Conservation (phyloP, 2,329 filamentous ascomycete species). For the Trichothecium roseum region DNA sequence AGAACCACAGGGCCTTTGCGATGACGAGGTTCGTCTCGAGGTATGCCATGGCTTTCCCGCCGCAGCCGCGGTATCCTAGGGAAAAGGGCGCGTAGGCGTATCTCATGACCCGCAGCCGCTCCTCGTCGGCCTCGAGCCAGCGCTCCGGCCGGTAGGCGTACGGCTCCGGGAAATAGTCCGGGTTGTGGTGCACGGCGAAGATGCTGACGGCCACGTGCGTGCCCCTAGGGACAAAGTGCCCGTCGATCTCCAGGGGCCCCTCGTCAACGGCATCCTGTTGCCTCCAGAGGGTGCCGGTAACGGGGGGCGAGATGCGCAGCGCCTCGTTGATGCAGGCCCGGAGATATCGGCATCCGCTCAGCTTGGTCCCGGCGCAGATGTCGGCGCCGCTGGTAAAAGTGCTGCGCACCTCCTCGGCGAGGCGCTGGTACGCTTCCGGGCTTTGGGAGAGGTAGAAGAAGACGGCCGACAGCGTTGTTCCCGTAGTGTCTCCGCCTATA, state of each 20-base stretch:
- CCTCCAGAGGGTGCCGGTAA: slow-evolving; percentile 2
- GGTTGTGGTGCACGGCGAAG: slow-evolving; percentile 3
- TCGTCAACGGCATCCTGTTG: not conserved
- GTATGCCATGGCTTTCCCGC: slow-evolving; percentile 6
- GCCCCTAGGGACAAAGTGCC: slow-evolving; percentile 31
- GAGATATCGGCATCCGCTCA: slow-evolving; percentile 18
- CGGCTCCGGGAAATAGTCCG: slow-evolving; percentile 2
- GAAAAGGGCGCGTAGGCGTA: slow-evolving; percentile 4
- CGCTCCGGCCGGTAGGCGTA: slow-evolving; percentile 3
- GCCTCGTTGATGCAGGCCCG: slow-evolving; percentile 25
- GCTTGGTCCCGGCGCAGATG: slow-evolving; percentile 16
- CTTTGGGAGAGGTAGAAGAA: slow-evolving; percentile 6
- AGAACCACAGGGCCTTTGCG: slow-evolving; percentile 3
- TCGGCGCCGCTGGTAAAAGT: slow-evolving; percentile 18
- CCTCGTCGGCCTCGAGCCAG: slow-evolving; percentile 1
- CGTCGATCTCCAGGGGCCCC: not conserved
- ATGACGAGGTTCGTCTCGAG: slow-evolving; percentile 3
- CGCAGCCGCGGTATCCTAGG: slow-evolving; percentile 2
- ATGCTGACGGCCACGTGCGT: slow-evolving; percentile 49
- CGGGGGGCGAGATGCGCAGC: slow-evolving; percentile 24
- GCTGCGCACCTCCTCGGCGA: slow-evolving; percentile 22
- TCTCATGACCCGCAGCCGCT: not conserved
- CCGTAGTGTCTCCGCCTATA: too few species aligned
- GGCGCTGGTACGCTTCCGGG: slow-evolving; percentile 7
- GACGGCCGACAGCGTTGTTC: slow-evolving; percentile 4